A percentile compares a stretch with the other conserved stretches of the same genome.
phyloP scores from a whole-genome alignment of 345 rosid species.

The Iberis pinnata region DNA sequence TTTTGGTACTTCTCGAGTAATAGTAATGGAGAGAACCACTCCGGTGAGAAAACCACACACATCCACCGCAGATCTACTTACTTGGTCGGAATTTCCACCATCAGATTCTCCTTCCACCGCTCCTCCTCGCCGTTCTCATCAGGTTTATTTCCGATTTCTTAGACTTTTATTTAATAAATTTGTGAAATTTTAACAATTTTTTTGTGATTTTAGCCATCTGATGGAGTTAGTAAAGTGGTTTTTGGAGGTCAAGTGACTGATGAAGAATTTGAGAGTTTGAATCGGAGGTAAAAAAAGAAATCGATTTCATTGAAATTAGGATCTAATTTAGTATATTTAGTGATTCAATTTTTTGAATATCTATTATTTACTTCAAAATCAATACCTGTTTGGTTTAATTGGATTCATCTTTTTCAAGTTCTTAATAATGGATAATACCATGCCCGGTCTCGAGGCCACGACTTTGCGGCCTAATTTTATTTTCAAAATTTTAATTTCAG shows the following conservation, averaged over 20 bases:
- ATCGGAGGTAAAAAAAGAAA: constrained; percentile 56
- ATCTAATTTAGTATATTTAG: constrained; percentile 4
- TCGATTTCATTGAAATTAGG: not conserved
- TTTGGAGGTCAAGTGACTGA: constrained; percentile 98
- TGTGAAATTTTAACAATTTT: too few species aligned
- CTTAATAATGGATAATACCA: too few species aligned
- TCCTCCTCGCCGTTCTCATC: constrained; percentile 52
- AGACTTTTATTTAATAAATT: not conserved
- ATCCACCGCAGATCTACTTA: constrained; percentile 85
- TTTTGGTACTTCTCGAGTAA: not conserved
- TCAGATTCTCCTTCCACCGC: constrained; percentile 47
- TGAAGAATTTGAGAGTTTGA: constrained; percentile 78
- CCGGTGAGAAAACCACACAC: constrained; percentile 74
- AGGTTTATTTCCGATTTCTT: constrained; percentile 34
- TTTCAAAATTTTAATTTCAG: too few species aligned
- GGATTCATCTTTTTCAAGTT: too few species aligned
- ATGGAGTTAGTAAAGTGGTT: constrained; percentile 90
- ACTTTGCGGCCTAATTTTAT: too few species aligned
- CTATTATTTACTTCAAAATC: too few species aligned
- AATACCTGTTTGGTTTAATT: too few species aligned
- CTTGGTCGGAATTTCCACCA: constrained; percentile 65
- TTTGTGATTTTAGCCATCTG: constrained; percentile 58
- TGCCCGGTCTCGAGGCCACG: too few species aligned
- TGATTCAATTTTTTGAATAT: not conserved
- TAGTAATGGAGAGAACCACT: constrained; percentile 60